Percentiles rank a stretch among this genome's conserved stretches.
phyloP scores from a whole-genome alignment of 1,139 yeast genomes.

The Yamadazyma spencermartinsiae region DNA sequence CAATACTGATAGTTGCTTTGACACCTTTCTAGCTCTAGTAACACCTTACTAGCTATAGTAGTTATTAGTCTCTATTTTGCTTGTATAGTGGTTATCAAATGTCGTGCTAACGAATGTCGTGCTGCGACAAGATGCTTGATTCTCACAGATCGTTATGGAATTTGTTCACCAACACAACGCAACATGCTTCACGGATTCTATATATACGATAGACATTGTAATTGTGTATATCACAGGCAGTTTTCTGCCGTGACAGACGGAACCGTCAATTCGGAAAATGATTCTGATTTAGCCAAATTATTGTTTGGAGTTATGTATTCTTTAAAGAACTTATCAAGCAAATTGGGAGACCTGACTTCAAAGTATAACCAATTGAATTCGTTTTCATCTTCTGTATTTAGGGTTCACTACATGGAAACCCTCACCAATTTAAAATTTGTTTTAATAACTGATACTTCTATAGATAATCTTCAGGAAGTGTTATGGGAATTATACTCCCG shows the following conservation, averaged over 20 bases:
- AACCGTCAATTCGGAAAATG: conserved; percentile 54
- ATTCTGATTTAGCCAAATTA: conserved; percentile 70
- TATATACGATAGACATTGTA: conserved; percentile 88
- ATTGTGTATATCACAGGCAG: conserved; percentile 71
- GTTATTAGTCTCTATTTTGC: too few species aligned
- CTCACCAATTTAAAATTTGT: conserved; percentile 78
- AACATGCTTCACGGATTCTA: conserved; percentile 62
- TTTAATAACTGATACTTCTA: conserved; percentile 65
- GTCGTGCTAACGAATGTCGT: too few species aligned
- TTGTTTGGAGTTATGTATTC: conserved; percentile 88
- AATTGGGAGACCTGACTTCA: conserved; percentile 44
- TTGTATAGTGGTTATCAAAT: not conserved
- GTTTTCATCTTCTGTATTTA: conserved; percentile 69
- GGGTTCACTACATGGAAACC: conserved; percentile 80
- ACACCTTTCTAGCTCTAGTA: too few species aligned
- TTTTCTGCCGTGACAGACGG: conserved; percentile 44
- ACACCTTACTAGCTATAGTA: too few species aligned
- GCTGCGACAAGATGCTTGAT: too few species aligned
- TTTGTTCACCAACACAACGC: not conserved
- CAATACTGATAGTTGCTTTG: too few species aligned
- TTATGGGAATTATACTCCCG: conserved; percentile 68
- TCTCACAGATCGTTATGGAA: not conserved
- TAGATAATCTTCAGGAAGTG: conserved; percentile 60
- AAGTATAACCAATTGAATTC: conserved; percentile 54
- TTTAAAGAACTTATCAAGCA: conserved; percentile 68